Percentiles rank a stretch among this genome's conserved stretches.
Conservation (phyloP, 345 rosid genomes). For the Salix dunnii region DNA sequence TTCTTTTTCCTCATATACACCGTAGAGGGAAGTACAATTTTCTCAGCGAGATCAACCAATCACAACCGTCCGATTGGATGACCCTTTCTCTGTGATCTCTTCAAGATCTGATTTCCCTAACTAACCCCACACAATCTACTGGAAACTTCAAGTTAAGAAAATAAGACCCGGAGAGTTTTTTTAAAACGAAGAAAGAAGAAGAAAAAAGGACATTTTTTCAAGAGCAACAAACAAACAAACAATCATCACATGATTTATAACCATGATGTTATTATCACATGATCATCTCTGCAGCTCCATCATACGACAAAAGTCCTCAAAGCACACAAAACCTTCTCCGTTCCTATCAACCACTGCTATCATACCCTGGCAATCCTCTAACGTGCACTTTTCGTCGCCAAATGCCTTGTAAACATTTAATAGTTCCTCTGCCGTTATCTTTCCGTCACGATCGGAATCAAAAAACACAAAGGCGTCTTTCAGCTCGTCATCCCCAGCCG, state of each 20-base stretch:
- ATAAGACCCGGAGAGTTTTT: neutral
- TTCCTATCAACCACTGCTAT: constrained; percentile 68
- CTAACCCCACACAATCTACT: neutral
- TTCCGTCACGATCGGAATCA: constrained; percentile 86
- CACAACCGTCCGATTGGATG: neutral
- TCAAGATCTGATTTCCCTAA: neutral
- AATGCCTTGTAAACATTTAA: constrained; percentile 43
- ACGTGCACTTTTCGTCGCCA: constrained; percentile 70
- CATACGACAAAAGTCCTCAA: constrained; percentile 74
- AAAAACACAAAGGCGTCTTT: constrained; percentile 67
- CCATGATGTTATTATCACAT: neutral
- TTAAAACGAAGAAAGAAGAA: neutral
- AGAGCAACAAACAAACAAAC: neutral
- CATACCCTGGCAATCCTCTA: constrained; percentile 93
- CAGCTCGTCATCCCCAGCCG: constrained; percentile 57
- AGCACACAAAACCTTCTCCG: constrained; percentile 87
- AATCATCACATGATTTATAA: neutral
- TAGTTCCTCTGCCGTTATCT: constrained; percentile 79
- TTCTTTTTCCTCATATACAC: neutral
- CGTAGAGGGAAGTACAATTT: neutral
- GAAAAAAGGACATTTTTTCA: neutral
- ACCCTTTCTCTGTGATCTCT: neutral
- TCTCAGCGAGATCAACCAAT: neutral
- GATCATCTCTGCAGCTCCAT: constrained; percentile 44
- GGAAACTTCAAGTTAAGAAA: neutral